A percentile compares a stretch with the other conserved stretches of the same genome.
These are phyloP conservation scores for Leptographium galeiforme DNA, from an alignment of 2,329 filamentous ascomycete species.

Conservation along the genomic window DNA sequence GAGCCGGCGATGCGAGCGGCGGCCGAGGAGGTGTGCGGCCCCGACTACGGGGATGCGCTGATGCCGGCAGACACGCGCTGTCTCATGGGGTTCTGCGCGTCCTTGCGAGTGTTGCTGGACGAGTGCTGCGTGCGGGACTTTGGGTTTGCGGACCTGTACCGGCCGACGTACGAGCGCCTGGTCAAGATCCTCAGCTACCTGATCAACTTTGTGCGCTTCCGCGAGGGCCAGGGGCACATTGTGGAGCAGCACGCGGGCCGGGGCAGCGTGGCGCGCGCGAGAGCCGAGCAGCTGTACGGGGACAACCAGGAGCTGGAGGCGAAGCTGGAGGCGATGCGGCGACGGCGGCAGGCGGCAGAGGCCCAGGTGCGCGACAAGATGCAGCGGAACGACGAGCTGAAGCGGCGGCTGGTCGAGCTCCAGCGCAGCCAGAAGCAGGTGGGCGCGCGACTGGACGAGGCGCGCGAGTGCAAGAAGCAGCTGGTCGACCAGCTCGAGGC, in stretches of 20 bases:
- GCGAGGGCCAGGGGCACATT: conserved; percentile 76
- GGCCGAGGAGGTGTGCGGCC: conserved; percentile 64
- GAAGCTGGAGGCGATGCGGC: conserved; percentile 66
- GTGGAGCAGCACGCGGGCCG: conserved; percentile 94
- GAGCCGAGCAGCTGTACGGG: conserved; percentile 72
- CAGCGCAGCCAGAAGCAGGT: conserved; percentile 73
- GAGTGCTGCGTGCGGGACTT: conserved; percentile 93
- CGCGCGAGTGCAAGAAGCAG: conserved; percentile 65
- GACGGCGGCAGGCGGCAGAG: conserved; percentile 69
- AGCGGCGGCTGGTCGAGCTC: conserved; percentile 67
- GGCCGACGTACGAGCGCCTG: conserved; percentile 77
- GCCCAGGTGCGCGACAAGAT: conserved; percentile 73
- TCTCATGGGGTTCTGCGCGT: conserved; percentile 89
- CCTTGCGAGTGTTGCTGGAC: conserved; percentile 61
- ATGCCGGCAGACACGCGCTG: conserved; percentile 80
- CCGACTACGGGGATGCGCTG: conserved; percentile 65
- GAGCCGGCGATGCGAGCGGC: conserved; percentile 92
- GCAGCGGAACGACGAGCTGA: conserved; percentile 74
- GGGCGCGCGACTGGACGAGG: conserved; percentile 67
- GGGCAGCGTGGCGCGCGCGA: conserved; percentile 69
- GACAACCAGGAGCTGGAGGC: conserved; percentile 82
- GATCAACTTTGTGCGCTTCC: conserved; percentile 97
- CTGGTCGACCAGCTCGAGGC: conserved; percentile 61
- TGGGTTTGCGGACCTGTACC: conserved; percentile 81
- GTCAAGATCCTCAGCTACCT: conserved; percentile 95